These are phyloP conservation scores for Marasmius fiardii DNA, from an alignment of 1,284 basidiomycete species.

Conservation along the genomic window DNA sequence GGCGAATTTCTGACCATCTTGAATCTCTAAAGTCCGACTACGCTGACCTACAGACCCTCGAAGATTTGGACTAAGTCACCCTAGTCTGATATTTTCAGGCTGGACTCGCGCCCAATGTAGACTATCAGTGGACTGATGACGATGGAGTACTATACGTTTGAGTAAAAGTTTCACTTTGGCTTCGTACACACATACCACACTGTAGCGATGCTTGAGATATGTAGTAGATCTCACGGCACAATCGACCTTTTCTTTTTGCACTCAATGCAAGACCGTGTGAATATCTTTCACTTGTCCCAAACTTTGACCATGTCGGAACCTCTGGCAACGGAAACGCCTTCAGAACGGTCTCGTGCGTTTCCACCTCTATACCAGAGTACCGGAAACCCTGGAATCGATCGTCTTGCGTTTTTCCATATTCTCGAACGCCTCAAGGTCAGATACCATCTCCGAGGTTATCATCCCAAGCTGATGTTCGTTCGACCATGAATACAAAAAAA, in stretches of 20 bases:
- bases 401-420: conserved; percentile 86
- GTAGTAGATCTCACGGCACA: not conserved
- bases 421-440: conserved; percentile 83
- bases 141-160: not conserved
- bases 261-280: not conserved
- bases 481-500: no score
- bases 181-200: not conserved
- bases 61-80: no score
- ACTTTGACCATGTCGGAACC: not conserved
- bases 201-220: not conserved
- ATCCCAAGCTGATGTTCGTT: no score
- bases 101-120: not conserved
- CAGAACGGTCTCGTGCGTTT: not conserved
- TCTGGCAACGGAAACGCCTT: not conserved
- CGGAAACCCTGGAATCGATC: conserved; percentile 59
- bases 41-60: no score
- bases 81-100: no score
- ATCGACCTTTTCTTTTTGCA: not conserved
- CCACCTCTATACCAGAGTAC: conserved; percentile 40
- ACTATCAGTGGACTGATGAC: not conserved
- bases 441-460: no score
- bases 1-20: no score
- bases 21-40: no score
- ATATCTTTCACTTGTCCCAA: not conserved
- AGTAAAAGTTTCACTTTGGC: not conserved